Evolutionary conservation across 2,329 filamentous ascomycete species (phyloP).

Genomic region (Ophiocordyceps camponoti-rufipedis): DNA sequence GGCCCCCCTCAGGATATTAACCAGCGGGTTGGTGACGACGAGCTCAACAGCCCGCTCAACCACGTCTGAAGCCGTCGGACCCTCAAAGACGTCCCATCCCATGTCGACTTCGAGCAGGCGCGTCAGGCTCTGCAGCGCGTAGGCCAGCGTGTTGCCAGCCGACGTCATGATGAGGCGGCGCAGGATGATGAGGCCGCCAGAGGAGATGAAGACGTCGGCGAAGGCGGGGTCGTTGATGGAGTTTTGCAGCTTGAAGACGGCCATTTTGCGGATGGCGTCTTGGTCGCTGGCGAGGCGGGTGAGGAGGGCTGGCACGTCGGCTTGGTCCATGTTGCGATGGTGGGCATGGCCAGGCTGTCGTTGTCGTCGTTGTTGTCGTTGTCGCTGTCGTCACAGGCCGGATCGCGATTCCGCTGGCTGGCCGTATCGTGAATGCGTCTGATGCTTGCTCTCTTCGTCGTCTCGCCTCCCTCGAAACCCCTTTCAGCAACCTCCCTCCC

Average conservation of each 20-base stretch:
- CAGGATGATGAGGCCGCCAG: constrained; percentile 67
- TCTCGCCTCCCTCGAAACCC: too few species aligned
- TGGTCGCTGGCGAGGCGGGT: constrained; percentile 50
- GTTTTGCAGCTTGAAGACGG: constrained; percentile 91
- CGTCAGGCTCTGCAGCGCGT: constrained; percentile 77
- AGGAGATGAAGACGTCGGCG: constrained; percentile 86
- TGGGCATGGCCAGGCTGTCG: background rate
- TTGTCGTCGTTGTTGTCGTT: background rate
- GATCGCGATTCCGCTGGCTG: too few species aligned
- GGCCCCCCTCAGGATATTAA: constrained; percentile 91
- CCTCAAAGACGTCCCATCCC: constrained; percentile 81
- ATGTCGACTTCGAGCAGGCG: constrained; percentile 88
- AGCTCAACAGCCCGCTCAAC: constrained; percentile 71
- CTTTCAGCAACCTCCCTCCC: too few species aligned
- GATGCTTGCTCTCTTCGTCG: too few species aligned
- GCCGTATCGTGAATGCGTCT: too few species aligned
- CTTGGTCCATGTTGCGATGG: constrained; percentile 36
- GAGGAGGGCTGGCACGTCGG: constrained; percentile 46
- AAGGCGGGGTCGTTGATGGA: constrained; percentile 93
- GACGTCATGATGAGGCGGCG: constrained; percentile 69
- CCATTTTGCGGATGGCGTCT: constrained; percentile 94
- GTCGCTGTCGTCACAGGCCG: background rate
- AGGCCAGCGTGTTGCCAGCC: constrained; percentile 86
- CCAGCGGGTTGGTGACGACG: constrained; percentile 84
- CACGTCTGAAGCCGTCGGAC: constrained; percentile 42